Percentiles rank a stretch among this genome's conserved stretches.
Conservation (phyloP, 208 protist species). For the Leishmania martiniquensis region DNA sequence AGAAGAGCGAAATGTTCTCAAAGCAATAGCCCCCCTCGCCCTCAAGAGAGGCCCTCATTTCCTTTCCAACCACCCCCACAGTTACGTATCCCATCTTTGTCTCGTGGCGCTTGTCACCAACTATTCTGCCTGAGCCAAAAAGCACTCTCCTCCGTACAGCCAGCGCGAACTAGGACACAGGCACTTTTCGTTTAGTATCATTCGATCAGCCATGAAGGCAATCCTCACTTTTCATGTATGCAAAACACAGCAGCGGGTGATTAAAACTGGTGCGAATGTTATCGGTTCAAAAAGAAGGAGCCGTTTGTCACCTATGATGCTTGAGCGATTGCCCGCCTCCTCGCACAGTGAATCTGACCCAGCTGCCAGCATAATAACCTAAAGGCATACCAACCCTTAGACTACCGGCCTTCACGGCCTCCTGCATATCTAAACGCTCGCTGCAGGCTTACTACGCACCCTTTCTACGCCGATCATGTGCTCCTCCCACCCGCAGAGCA, state of each 20-base stretch:
- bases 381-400: background rate
- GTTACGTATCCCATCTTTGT: background rate
- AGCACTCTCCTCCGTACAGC: background rate
- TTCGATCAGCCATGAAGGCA: background rate
- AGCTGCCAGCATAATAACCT: background rate
- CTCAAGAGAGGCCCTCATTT: background rate
- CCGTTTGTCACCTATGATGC: background rate
- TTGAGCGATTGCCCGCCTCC: background rate
- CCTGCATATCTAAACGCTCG: background rate
- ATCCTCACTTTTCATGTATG: background rate
- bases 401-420: background rate
- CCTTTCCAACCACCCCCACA: background rate
- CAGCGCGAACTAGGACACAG: background rate
- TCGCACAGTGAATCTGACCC: background rate
- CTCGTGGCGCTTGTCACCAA: background rate
- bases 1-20: background rate
- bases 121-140: background rate
- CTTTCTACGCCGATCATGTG: background rate
- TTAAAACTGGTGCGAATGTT: background rate
- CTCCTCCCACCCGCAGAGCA: background rate
- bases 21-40: background rate
- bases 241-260: background rate
- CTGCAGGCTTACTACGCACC: background rate
- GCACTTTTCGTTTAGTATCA: background rate
- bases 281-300: no score